Evolutionary conservation across 179 eudicot genomes (phyloP).

Genomic region (Pouteria campechiana): DNA sequence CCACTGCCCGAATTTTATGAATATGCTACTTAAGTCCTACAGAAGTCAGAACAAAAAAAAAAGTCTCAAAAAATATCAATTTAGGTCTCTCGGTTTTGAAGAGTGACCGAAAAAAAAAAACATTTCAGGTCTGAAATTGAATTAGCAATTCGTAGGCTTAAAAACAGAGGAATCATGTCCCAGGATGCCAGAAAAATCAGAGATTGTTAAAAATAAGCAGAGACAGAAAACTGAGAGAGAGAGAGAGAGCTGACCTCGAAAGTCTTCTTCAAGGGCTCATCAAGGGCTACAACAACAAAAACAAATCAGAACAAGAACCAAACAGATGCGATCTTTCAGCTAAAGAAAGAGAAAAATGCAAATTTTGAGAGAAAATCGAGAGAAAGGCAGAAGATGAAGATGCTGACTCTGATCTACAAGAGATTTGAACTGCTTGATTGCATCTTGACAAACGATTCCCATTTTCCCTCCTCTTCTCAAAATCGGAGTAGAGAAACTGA

Average conservation of each 20-base stretch:
- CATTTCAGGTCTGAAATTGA: too few relatives aligned
- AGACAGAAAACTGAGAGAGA: not conserved
- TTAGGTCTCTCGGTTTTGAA: not conserved
- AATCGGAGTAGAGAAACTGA: too few relatives aligned
- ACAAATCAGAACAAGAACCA: not conserved
- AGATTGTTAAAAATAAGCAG: not conserved
- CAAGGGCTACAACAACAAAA: constrained; percentile 44
- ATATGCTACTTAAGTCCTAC: too few relatives aligned
- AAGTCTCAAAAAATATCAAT: not conserved
- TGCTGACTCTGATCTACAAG: constrained; percentile 48
- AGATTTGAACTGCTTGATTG: constrained; percentile 57
- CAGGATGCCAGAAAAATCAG: not conserved
- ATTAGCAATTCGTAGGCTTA: too few relatives aligned
- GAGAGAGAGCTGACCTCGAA: constrained; percentile 43
- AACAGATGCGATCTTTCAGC: too few relatives aligned
- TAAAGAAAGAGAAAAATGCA: constrained; percentile 7
- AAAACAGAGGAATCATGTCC: not conserved
- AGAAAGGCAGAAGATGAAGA: constrained; percentile 3
- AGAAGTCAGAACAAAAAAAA: not conserved
- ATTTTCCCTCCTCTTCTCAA: constrained; percentile 11
- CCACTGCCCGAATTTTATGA: too few relatives aligned
- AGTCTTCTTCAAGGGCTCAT: constrained; percentile 52
- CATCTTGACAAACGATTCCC: constrained; percentile 38
- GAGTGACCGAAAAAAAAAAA: not conserved
- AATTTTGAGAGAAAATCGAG: not conserved